Base-by-base conservation (phyloP, 2,329 filamentous ascomycete species). In the Colletotrichum lini region DNA sequence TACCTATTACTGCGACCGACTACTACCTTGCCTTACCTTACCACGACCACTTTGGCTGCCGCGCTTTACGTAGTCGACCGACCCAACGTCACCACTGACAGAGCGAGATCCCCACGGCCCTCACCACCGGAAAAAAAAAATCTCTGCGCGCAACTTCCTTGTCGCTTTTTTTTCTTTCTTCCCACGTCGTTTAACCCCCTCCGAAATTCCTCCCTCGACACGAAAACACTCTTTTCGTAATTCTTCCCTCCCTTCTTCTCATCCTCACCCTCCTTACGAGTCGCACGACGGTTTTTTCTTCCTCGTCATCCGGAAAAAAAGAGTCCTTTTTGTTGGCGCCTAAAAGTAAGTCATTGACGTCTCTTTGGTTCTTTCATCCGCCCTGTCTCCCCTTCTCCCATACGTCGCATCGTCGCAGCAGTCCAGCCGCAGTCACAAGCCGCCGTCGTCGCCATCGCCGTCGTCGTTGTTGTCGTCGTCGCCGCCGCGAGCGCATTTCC, bases 261-360 rank as follows among this genome's bases (percentile, higher is more conserved):
- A 57, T 47, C 61, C 65, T 56, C 42, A 64, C 74, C 67, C 75
- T 78, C 76, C 30, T 72, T 78, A 76, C 77, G 79, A 78, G 78
- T 77, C 76, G 74, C 74, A 77, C 73, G 75, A 75, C 75, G 75
- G 76, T 74, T 74, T 77, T 35, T 74, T 77, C 77, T 77, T 76
- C 77, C 77, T 79, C 75, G 76, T 76, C 76, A 63, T 62, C 60
- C 66, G 67, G 70, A 62, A 64, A 70, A 52, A 70, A 57, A 71
- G 45, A 65, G 40, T 77, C 67, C 76, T 73, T 82, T 85, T 45
- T 85, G 80, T 82, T 83, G 84, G 84, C 84, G 84, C 84, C 80
- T 81, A 87, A 87, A 86, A 87, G 85, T 87, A 80, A 87, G 85
- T 87, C 18, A 42, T 62, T 35, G 47, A 52, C 30, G n/a, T 8